Evolutionary conservation across 352 stramenopile species (phyloP), one percentile per base, ranked within the genome.

Genomic region (Plasmopara muralis): DNA sequence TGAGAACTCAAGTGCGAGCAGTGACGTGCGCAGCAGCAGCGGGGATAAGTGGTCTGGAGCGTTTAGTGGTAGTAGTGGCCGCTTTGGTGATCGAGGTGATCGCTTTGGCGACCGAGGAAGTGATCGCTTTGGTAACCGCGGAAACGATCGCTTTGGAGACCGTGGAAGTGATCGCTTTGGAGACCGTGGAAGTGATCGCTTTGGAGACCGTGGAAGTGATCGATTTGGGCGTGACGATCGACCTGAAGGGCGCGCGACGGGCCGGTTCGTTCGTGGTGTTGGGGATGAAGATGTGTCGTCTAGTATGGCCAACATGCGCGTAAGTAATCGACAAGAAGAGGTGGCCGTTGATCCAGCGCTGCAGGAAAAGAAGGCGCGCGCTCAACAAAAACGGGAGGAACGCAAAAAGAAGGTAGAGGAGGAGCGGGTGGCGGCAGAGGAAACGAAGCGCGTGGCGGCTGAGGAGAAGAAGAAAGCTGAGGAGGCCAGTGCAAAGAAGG

Each of bases 391-490:
- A 53, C 74, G 74, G 25, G 78, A 89, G 50, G 75, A 89, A 61
- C 77, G 77, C 68, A 87, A 86, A 75, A 83, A 87, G 60, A 91
- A 87, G 66, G 77, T 75, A 1, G 77, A 89, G 58, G 74, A 91
- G 61, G 79, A 91, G 56, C 72, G 74, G 33, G 44, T 75, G 31
- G 77, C 68, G 5, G 68, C 67, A 4, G 81, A 87, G 20, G 81
- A 86, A 46, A 70, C 69, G 52, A 88, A 89, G 69, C 70, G 68
- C 42, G 53, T 69, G 35, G 80, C 73, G 14, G 69, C 59, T 0
- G 74, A 88, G 56, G 62, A 75, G 61, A 80, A 83, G 61, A 81
- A 84, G 62, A 50, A 63, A 39, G 60, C 56, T 6, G 70, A 83
- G 9, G 77, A 86, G 35, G 70, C 55, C 30, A 67, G 66, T 0